Evolutionary conservation across 257 asterid genomes (phyloP), one percentile per base, ranked within the genome.

Genomic region (Cinchona pubescens): DNA sequence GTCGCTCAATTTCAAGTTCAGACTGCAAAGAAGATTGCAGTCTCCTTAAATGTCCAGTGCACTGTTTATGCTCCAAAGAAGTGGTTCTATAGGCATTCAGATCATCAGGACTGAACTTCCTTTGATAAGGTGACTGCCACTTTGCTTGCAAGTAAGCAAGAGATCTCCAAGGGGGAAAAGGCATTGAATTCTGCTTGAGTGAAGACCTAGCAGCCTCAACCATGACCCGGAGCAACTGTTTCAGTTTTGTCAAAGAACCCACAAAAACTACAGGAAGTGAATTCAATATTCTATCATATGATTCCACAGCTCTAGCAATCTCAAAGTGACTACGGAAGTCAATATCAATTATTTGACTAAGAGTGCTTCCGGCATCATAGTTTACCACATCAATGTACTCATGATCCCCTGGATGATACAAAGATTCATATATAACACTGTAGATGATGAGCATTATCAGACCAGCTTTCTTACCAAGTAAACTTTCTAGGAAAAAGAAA

Each of bases 141-240:
- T 90, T 90, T 0, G 96, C 90, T 74, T 83, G 84, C 85, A 88
- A 73, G 75, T 88, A 90, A 38, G 88, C 82, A 1, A 86, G 83
- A 19, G 96, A 87, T 78, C 96, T 82, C 96, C 96, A 90, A 18
- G 96, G 96, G 42, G 96, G 96, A 27, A 89, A 85, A 61, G 93
- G 97, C 97, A 91, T 89, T 6, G 92, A 88, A 82, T 89, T 91
- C 82, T 91, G 97, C 69, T 88, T 88, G 71, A 91, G 75, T 56
- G 97, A 91, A 27, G 88, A 83, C 74, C 76, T 82, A 69, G 96
- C 91, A 43, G 97, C 97, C 76, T 91, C 96, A 7, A 84, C 97
- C 97, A 91, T 91, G 68, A 85, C 82, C 73, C 86, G 89, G 69
- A 91, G 96, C 63, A 77, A 84, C 70, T 83, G 93, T 30, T 88